Percentiles rank a stretch among this genome's conserved stretches.
Conservation (phyloP, 495 filamentous ascomycete genomes). For the Antarctomyces pellizariae region DNA sequence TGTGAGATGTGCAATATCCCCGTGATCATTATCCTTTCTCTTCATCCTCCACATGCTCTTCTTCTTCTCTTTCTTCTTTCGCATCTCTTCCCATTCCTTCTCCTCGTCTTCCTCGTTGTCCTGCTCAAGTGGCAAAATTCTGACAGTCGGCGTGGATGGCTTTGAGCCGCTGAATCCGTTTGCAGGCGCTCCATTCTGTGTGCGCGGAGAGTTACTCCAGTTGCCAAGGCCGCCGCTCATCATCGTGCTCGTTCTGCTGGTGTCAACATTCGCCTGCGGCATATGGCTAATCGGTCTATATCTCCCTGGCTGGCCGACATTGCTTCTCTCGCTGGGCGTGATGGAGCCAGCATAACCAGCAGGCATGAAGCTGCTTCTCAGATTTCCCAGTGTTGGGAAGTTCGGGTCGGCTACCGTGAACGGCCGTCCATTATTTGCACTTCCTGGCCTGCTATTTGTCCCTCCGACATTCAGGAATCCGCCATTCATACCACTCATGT, state of each 20-base stretch:
- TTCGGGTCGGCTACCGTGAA: too few species aligned
- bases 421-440: too few species aligned
- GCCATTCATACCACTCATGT: too few species aligned
- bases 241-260: constrained; percentile 23
- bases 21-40: constrained; percentile 19
- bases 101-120: constrained; percentile 63
- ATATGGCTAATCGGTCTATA: constrained; percentile 70
- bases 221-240: constrained; percentile 25
- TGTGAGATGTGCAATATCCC: too few species aligned
- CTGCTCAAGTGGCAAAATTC: constrained; percentile 17
- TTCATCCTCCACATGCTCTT: constrained; percentile 48
- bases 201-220: constrained; percentile 28
- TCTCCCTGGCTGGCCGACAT: constrained; percentile 68
- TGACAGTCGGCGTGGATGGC: constrained; percentile 9
- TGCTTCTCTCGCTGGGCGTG: constrained; percentile 85
- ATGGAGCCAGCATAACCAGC: constrained; percentile 37
- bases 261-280: constrained; percentile 15
- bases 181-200: constrained; percentile 14
- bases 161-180: constrained; percentile 9
- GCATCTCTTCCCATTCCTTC: constrained; percentile 66
- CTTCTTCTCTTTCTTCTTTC: constrained; percentile 61
- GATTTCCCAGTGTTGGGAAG: too few species aligned
- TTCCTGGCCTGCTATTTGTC: too few species aligned
- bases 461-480: too few species aligned
- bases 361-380: too few species aligned